Base-by-base conservation (phyloP, 805 yeast species). In the Schwanniomyces vanrijiae region DNA sequence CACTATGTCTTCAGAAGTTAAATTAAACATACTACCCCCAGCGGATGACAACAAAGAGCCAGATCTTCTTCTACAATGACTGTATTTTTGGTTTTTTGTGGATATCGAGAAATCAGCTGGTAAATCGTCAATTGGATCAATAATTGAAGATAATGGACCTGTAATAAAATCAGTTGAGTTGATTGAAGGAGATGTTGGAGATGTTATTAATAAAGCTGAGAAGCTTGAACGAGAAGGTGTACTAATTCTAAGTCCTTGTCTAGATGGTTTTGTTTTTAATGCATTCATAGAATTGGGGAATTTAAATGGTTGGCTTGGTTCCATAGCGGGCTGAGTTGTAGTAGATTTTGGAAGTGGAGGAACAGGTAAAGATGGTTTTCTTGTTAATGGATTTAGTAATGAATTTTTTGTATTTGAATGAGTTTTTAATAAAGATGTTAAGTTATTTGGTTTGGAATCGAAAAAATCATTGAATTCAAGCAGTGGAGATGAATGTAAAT, bases 101-200 rank as follows among this genome's bases (percentile, higher is more conserved):
- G 69, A 66, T 20, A 65, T 61, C 1, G 64, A 51, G 44, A 69
- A 68, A 46, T 70, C 75, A 14, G 66, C 71, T 5, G 75, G 74
- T 2, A 69, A 53, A 45, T 69, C 75, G 47, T 69, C 69, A 45
- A 69, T 70, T 13, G 72, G 69, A 48, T 70, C 75, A 37, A 68
- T 59, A 33, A 62, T 50, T 9, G 62, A 52, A 11, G 55, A 48
- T 28, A 52, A 35, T 35, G 49, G 35, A 7, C 37, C 39, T 26
- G 60, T 55, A 2, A 52, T 40, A 3, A 4, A 31, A 13, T 20
- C 25, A 8, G 55, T 46, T 8, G 62, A 56, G 44, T 60, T 59
- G 5, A 65, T 62, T 43, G 59, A 53, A 16, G 59, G 61, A n/a
- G 68, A 59, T 26, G 69, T 55, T 11, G 77, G 76, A 13, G 74